Evolutionary conservation across 768 basidiomycete genomes (phyloP), one percentile per base, ranked within the genome.

Genomic region (Kwoniella bestiolae): DNA sequence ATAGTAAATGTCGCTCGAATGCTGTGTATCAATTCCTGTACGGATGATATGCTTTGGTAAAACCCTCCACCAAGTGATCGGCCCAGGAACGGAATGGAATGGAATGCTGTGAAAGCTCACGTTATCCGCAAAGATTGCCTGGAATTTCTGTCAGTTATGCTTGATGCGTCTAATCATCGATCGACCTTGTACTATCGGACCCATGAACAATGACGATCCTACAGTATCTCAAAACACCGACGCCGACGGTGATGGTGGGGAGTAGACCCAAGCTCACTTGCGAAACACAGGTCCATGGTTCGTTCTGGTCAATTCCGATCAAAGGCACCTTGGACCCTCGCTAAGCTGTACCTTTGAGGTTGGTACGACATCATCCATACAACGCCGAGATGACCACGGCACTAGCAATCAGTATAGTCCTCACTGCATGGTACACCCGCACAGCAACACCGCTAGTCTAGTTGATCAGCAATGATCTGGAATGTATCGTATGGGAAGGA

Each of bases 361-460:
- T 38, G 11, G 16, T 16, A 38, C 35, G 9, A 38, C 35, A 38
- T 2, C 35, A 38, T 16, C n/a, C n/a, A n/a, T 38, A 41, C 38
- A 18, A 41, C 38, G 38, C 38, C 38, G 38, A 41, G 38, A 41
- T 41, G 38, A 41, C 38, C 38, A 14, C n/a, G n/a, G n/a, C n/a
- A 58, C 53, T 47, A 47, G 45, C 6, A 8, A 16, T 47, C 18
- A 41, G 7, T 21, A 47, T 16, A 47, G 45, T 11, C n/a, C 14
- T 21, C 23, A 47, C 14, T 8, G 23, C 5, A 0, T 26, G 50
- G 26, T 21, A 28, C 29, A 8, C 25, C 52, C 52, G 52, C 52
- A 55, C 52, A 55, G 52, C 52, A 34, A 55, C 52, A 55, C 52
- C 52, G 32, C 52, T 34, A 32, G 4, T 7, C 14, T 21, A 21